Base-by-base conservation (phyloP, 768 basidiomycete genomes). In the Mrakia frigida region DNA sequence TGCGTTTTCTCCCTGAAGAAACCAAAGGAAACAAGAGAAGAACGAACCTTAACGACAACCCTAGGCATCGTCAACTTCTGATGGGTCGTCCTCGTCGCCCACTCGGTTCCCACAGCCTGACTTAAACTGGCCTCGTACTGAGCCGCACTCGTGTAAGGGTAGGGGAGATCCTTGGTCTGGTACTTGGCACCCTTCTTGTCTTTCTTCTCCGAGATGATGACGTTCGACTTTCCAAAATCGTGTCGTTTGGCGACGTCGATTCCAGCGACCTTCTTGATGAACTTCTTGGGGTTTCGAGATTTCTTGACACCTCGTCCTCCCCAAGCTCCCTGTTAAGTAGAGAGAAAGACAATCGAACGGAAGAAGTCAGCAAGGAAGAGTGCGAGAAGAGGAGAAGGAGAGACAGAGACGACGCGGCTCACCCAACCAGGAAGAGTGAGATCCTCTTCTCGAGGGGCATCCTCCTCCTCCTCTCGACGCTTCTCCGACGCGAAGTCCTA, bases 381-480 rank as follows among this genome's bases (percentile, higher is more conserved):
- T 33, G 39, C 18, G 33, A 56, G 23, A 52, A 74, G 60, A 9
- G 69, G 28, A 33, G 56, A 59, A 59, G 67, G 52, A 85, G 11
- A 41, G 39, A 41, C 5, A 41, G 39, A 50, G 46, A 50, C n/a
- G 46, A 21, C 46, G 46, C 46, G 46, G 1, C 90, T 78, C 82
- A 95, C 94, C 97, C 97, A 99, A 43, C 97, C 97, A 59, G 94
- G 90, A 35, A 98, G 87, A 3, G 94, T 93, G 3, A 89, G 92
- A 81, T 99, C 94, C 37, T 94, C 88, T 78, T 92, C 90, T 56
- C 86, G 87, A 0, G 97, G 95, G 0, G 94, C 95, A 82, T 98
- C 94, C 31, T 87, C 88, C 59, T 92, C 90, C 25, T 93, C 89
- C 84, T 94, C 93, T 61, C 87, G 87, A 68, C 87, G 87, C 83